These are phyloP conservation scores for Toxicodendron radicans DNA, from an alignment of 345 rosid genomes.

Conservation along the genomic window DNA sequence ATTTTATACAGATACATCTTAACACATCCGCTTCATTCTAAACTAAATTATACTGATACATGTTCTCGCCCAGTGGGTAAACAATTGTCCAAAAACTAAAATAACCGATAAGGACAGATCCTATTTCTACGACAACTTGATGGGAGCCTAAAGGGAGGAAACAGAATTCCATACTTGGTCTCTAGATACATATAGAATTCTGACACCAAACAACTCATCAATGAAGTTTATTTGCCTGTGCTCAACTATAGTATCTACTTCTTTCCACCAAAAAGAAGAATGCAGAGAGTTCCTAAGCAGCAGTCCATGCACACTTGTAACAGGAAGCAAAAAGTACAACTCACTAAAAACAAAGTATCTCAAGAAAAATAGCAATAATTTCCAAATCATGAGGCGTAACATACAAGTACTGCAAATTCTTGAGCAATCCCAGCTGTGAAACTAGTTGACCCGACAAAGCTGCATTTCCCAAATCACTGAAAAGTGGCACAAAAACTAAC, in stretches of 20 bases:
- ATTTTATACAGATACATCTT: background rate
- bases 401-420: conserved; percentile 93
- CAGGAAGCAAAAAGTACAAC: background rate
- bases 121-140: too few species aligned
- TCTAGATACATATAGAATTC: too few species aligned
- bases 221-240: background rate
- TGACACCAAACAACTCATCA: background rate
- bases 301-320: background rate
- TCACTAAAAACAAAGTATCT: background rate
- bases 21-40: background rate
- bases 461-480: conserved; percentile 95
- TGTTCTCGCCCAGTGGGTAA: too few species aligned
- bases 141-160: too few species aligned
- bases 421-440: conserved; percentile 87
- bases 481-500: conserved; percentile 14
- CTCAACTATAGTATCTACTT: background rate
- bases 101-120: too few species aligned
- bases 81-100: too few species aligned
- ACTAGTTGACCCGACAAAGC: conserved; percentile 93
- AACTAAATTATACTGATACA: too few species aligned
- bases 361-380: background rate
- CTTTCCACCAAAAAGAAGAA: background rate
- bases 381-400: conserved; percentile 24
- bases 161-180: too few species aligned
- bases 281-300: background rate